A percentile compares a stretch with the other conserved stretches of the same genome.
phyloP scores from a whole-genome alignment of 1,139 yeast species.

The Scheffersomyces titani region DNA sequence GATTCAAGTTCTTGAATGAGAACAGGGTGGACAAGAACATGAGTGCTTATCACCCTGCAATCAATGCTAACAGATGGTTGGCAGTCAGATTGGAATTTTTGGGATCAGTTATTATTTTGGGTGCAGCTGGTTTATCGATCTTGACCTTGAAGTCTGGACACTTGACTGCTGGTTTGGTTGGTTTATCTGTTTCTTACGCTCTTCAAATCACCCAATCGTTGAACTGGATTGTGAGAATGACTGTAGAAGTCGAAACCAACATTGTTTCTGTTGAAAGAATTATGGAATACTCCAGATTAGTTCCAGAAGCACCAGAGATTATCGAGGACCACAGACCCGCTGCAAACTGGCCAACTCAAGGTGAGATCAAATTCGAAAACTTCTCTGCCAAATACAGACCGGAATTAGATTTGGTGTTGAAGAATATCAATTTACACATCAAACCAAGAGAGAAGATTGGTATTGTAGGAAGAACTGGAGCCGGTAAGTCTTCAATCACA shows the following conservation, averaged over 20 bases:
- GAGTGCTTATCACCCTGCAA: constrained; percentile 92
- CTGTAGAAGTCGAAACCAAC: constrained; percentile 95
- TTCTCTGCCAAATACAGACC: constrained; percentile 67
- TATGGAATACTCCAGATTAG: constrained; percentile 75
- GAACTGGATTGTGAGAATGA: constrained; percentile 98
- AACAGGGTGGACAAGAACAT: constrained; percentile 80
- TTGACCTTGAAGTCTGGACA: constrained; percentile 65
- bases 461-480: constrained; percentile 85
- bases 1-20: constrained; percentile 77
- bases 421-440: constrained; percentile 51
- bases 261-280: constrained; percentile 96
- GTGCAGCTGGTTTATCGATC: constrained; percentile 82
- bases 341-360: constrained; percentile 61
- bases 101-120: constrained; percentile 84
- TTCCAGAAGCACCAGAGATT: constrained; percentile 80
- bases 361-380: constrained; percentile 55
- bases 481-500: constrained; percentile 76
- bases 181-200: constrained; percentile 90
- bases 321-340: constrained; percentile 69
- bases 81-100: constrained; percentile 90
- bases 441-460: constrained; percentile 70
- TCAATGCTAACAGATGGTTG: constrained; percentile 94
- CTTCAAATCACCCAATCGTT: constrained; percentile 88
- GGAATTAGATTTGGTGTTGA: constrained; percentile 60
- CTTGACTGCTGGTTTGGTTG: constrained; percentile 87